phyloP scores from a whole-genome alignment of 2,329 filamentous ascomycete genomes.

The Hortaea sp. region DNA sequence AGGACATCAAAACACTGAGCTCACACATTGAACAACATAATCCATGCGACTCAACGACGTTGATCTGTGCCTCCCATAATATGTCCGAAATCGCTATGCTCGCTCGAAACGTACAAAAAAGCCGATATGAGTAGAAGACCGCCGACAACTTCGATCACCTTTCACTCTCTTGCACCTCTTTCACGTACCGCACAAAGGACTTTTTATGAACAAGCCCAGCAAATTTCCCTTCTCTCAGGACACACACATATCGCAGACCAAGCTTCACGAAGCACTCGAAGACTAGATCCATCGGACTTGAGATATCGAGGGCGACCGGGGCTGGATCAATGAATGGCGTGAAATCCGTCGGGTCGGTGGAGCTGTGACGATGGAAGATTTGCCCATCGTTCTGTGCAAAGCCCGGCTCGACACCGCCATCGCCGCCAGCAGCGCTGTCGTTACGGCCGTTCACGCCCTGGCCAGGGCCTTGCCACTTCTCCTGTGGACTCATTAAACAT shows the following conservation, averaged over 20 bases:
- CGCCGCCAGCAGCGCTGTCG: constrained; percentile 35
- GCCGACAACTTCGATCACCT: neutral
- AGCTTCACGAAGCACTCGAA: constrained; percentile 96
- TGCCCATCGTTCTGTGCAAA: neutral
- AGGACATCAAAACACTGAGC: too few relatives aligned
- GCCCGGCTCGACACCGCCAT: neutral
- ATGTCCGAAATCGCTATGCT: too few relatives aligned
- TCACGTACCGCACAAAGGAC: constrained; percentile 88
- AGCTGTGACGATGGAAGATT: constrained; percentile 4
- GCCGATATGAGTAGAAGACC: too few relatives aligned
- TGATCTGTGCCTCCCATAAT: too few relatives aligned
- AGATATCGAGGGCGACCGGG: constrained; percentile 77
- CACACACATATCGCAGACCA: constrained; percentile 84
- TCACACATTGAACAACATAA: too few relatives aligned
- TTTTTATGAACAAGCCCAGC: constrained; percentile 94
- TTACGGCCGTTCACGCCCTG: constrained; percentile 4
- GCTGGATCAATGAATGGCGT: constrained; percentile 85
- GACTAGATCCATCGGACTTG: constrained; percentile 85
- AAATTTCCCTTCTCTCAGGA: constrained; percentile 72
- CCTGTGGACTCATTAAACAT: constrained; percentile 69
- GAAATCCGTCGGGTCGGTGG: constrained; percentile 66
- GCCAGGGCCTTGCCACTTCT: constrained; percentile 23
- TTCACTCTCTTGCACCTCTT: constrained; percentile 58
- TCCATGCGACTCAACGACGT: too few relatives aligned
- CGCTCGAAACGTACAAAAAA: too few relatives aligned